A percentile compares a stretch with the other conserved stretches of the same genome.
Evolutionary conservation across 352 stramenopile species (phyloP).

Genomic region (Phytopythium chamaehyphon): DNA sequence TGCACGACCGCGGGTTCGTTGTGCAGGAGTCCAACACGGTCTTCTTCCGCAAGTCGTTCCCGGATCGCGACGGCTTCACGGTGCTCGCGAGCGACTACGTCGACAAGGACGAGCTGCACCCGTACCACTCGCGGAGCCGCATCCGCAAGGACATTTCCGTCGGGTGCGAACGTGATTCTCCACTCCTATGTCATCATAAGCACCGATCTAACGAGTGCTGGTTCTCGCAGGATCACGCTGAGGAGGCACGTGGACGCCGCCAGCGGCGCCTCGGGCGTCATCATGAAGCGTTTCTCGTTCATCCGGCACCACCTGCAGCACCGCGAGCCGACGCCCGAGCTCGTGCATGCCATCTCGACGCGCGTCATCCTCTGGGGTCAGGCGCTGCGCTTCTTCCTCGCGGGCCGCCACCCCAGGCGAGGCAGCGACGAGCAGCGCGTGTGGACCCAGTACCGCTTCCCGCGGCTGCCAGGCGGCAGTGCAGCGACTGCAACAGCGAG

Average conservation of each 20-base stretch:
- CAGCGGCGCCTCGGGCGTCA: conserved; percentile 29
- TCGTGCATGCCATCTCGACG: conserved; percentile 60
- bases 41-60: conserved; percentile 47
- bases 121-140: conserved; percentile 35
- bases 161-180: conserved; percentile 16
- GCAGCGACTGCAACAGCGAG: not conserved
- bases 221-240: conserved; percentile 27
- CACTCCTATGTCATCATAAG: not conserved
- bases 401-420: conserved; percentile 20
- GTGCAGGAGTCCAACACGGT: conserved; percentile 65
- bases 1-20: conserved; percentile 35
- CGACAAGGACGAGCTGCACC: conserved; percentile 57
- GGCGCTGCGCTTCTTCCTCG: conserved; percentile 48
- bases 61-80: conserved; percentile 18
- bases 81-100: conserved; percentile 56
- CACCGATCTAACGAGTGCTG: not conserved
- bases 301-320: conserved; percentile 55
- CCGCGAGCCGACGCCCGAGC: conserved; percentile 31
- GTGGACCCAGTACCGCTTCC: conserved; percentile 38
- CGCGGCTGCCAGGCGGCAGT: conserved; percentile 4
- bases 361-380: conserved; percentile 66
- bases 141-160: conserved; percentile 61
- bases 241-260: conserved; percentile 27
- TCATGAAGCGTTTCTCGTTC: conserved; percentile 71
- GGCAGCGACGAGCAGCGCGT: conserved; percentile 18